Conservation (phyloP, 345 rosid genomes). For the Nephelium lappaceum region DNA sequence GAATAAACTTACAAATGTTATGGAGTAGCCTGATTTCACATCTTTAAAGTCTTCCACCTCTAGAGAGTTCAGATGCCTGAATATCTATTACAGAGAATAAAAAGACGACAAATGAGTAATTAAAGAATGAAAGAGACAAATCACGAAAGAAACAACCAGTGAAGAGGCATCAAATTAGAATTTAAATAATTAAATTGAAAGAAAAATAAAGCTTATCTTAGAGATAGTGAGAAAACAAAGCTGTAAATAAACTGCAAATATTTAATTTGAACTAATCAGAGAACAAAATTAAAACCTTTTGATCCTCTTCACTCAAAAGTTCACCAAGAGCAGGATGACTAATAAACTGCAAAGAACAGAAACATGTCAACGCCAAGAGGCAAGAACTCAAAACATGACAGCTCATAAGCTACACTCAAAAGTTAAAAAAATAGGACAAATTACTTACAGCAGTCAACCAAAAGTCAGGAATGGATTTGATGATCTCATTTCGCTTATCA, state of each 20-base stretch:
- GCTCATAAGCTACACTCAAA: not conserved
- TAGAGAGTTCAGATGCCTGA: conserved; percentile 65
- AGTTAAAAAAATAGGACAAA: conserved; percentile 10
- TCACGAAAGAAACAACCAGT: not conserved
- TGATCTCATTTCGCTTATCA: conserved; percentile 74
- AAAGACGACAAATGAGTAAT: not conserved
- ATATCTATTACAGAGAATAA: conserved; percentile 50
- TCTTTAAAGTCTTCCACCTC: conserved; percentile 93
- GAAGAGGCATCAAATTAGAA: not conserved
- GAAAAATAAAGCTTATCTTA: not conserved
- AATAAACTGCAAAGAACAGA: conserved; percentile 55
- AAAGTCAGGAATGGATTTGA: conserved; percentile 82
- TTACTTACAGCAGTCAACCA: conserved; percentile 89
- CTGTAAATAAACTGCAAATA: not conserved
- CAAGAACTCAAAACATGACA: conserved; percentile 4
- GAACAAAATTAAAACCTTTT: conserved; percentile 58
- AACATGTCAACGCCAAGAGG: not conserved
- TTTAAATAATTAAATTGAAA: not conserved
- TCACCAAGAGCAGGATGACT: conserved; percentile 89
- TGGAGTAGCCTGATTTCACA: conserved; percentile 87
- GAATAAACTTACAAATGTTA: conserved; percentile 71
- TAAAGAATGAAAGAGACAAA: not conserved
- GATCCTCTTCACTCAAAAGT: conserved; percentile 86
- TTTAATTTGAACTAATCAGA: not conserved
- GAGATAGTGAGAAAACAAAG: not conserved